phyloP scores from a whole-genome alignment of 1,284 basidiomycete species.

The Malassezia arunalokei region DNA sequence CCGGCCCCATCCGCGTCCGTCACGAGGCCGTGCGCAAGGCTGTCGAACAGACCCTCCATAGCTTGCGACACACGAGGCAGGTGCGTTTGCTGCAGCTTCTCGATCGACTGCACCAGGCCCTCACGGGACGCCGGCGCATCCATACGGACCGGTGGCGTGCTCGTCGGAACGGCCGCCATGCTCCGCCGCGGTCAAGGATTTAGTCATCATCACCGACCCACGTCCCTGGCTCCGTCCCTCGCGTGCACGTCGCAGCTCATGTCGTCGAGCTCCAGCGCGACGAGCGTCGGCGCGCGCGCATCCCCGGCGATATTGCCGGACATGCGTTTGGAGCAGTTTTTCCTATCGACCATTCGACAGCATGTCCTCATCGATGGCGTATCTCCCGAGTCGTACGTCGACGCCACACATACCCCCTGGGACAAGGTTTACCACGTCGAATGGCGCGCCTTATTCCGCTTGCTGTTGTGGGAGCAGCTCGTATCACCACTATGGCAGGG shows the following conservation, averaged over 20 bases:
- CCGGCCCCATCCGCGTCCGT: background rate
- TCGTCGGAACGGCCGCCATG: no score
- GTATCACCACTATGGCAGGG: conserved; percentile 15
- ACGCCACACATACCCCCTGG: conserved; percentile 1
- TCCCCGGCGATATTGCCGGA: conserved; percentile 8
- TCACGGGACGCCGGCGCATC: background rate
- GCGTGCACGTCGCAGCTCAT: no score
- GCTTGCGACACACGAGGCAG: background rate
- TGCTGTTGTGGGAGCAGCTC: conserved; percentile 9
- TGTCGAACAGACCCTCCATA: conserved; percentile 2
- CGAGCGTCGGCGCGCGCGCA: no score
- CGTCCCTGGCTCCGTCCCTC: no score
- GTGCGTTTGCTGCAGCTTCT: background rate
- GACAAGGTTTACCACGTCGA: background rate
- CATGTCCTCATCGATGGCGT: background rate
- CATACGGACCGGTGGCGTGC: no score
- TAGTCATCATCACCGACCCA: no score
- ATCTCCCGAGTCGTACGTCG: background rate
- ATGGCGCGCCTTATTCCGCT: background rate
- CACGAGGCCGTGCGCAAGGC: background rate
- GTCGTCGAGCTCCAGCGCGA: no score
- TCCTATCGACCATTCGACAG: conserved; percentile 2
- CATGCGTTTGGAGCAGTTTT: conserved; percentile 16
- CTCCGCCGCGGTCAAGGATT: no score
- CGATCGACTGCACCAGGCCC: background rate